phyloP scores from a whole-genome alignment of 2,329 filamentous ascomycete species.

The Cytospora chrysosperma region DNA sequence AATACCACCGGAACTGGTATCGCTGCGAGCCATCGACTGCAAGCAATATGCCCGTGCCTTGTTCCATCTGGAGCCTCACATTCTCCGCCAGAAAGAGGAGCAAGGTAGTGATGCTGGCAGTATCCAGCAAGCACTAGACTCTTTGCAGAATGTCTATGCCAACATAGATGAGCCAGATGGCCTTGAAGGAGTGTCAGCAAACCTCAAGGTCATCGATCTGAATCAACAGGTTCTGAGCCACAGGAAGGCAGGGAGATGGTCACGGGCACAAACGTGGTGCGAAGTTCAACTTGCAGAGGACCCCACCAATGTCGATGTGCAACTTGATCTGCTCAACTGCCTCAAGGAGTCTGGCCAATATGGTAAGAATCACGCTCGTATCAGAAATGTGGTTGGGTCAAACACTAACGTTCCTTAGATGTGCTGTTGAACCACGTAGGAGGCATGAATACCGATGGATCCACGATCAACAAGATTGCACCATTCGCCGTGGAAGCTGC shows the following conservation, averaged over 20 bases:
- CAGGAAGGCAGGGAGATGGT: conserved; percentile 89
- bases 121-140: conserved; percentile 67
- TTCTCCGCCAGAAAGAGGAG: conserved; percentile 53
- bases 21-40: conserved; percentile 86
- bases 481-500: conserved; percentile 88
- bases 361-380: conserved; percentile 51
- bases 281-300: conserved; percentile 82
- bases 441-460: conserved; percentile 59
- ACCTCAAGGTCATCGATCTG: conserved; percentile 82
- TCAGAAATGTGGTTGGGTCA: neutral
- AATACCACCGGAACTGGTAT: conserved; percentile 73
- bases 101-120: conserved; percentile 49
- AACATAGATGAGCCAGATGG: conserved; percentile 98
- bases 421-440: conserved; percentile 85
- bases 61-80: conserved; percentile 90
- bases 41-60: conserved; percentile 88
- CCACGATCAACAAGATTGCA: conserved; percentile 62
- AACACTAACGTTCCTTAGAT: conserved; percentile 49
- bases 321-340: conserved; percentile 81
- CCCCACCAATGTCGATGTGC: conserved; percentile 73
- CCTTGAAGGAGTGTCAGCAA: conserved; percentile 88
- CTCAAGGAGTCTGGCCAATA: conserved; percentile 95
- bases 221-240: conserved; percentile 93
- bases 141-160: conserved; percentile 89
- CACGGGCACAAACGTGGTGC: conserved; percentile 96